These are phyloP conservation scores for Nakaseomyces bracarensis DNA, from an alignment of 1,139 yeast species.

Conservation along the genomic window DNA sequence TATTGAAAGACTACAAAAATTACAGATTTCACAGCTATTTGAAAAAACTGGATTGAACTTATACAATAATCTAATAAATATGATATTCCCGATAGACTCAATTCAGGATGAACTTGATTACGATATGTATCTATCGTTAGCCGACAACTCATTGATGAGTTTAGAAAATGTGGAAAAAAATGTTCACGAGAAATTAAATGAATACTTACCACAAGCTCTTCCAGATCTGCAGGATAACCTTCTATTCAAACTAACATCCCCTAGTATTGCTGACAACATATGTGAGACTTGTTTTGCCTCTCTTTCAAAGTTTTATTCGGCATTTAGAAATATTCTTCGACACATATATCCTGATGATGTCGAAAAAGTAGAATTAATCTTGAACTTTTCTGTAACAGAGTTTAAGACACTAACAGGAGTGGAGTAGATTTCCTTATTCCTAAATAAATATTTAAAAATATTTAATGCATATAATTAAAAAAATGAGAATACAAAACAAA, in stretches of 20 bases:
- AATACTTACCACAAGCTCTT: constrained; percentile 53
- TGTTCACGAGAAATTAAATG: constrained; percentile 42
- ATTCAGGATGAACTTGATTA: constrained; percentile 41
- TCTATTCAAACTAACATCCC: constrained; percentile 53
- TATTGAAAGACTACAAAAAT: constrained; percentile 25
- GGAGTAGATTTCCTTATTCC: constrained; percentile 30
- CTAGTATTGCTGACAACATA: constrained; percentile 49
- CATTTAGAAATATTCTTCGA: constrained; percentile 40
- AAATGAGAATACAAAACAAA: background rate
- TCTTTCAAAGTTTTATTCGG: constrained; percentile 47
- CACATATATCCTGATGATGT: constrained; percentile 32
- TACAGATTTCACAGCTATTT: constrained; percentile 41
- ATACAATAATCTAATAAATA: constrained; percentile 53
- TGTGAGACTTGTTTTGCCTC: constrained; percentile 41
- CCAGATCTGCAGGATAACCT: constrained; percentile 51
- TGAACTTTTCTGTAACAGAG: constrained; percentile 38
- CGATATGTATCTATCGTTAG: constrained; percentile 51
- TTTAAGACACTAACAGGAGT: constrained; percentile 61
- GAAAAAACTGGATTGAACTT: constrained; percentile 45
- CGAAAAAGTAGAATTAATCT: constrained; percentile 21
- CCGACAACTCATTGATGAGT: constrained; percentile 54
- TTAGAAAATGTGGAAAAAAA: constrained; percentile 38
- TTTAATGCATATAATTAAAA: background rate
- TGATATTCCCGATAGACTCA: constrained; percentile 58
- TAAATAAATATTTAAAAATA: background rate